Evolutionary conservation across 2,329 filamentous ascomycete species (phyloP), one percentile per base, ranked within the genome.

Genomic region (Sarocladium oryzae): DNA sequence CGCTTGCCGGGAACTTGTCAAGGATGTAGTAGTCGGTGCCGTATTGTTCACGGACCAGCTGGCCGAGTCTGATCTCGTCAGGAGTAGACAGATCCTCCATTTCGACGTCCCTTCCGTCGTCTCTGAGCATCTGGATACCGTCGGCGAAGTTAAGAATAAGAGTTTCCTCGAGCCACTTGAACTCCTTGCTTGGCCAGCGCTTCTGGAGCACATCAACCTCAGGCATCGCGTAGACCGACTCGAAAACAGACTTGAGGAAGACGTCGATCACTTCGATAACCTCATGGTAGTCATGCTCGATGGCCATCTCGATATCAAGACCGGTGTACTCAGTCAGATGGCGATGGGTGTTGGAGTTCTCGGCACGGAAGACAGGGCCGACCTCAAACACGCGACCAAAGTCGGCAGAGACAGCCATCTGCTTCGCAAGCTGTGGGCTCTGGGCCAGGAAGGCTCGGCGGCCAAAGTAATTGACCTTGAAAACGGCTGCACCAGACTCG

Each of bases 291-390:
- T 95, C 85, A 59, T 88, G 82, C 48, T 90, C 85, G 56, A 96
- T 89, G 2, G 85, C 79, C 92, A 96, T 96, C 64, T 96, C 91
- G 16, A 96, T 68, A 76, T 96, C 91, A 26, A 96, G 75, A 51
- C 91, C 91, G 4, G 90, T 96, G 65, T 95, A 96, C 66, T 96
- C 91, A 0, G 91, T 96, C 75, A 96, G 75, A 66, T 96, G 91
- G 33, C 91, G 84, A 62, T 96, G 91, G 0, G 91, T 96, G 67
- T 96, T 96, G 63, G 88, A 95, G 72, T 96, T 95, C 66, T 96
- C 91, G 1, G 91, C 91, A 58, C 91, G 84, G 76, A 96, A 96
- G 6, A 96, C 90, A 4, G 59, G 65, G 53, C 71, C 64, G 51
- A 75, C 64, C 58, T 96, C 91, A 61, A 92, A 96, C 6, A 96